Percentiles rank a stretch among this genome's conserved stretches.
These are phyloP conservation scores for Tolypocladium inflatum DNA, from an alignment of 2,329 filamentous ascomycete species.

Conservation along the genomic window DNA sequence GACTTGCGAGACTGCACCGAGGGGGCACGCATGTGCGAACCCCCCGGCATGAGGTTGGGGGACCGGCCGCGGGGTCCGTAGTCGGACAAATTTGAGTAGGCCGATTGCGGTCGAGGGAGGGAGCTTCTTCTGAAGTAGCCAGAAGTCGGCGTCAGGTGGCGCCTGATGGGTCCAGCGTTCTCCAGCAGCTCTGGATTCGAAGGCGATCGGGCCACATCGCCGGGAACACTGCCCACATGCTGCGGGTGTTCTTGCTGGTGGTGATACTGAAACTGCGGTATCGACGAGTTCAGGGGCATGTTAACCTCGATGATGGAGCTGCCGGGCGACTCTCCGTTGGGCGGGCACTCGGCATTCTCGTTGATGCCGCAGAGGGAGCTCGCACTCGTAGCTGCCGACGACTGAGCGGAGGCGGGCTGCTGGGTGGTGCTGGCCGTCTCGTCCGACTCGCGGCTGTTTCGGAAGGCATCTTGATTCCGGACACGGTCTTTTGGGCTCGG, in stretches of 20 bases:
- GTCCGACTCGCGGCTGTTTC: constrained; percentile 45
- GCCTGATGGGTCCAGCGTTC: constrained; percentile 40
- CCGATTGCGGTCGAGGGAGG: constrained; percentile 61
- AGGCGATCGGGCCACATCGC: constrained; percentile 31
- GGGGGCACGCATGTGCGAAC: constrained; percentile 34
- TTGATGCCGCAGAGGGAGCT: constrained; percentile 45
- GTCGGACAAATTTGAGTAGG: constrained; percentile 69
- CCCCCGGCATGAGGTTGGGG: constrained; percentile 33
- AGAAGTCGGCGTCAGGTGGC: constrained; percentile 52
- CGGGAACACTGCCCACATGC: constrained; percentile 31
- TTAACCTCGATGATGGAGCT: constrained; percentile 41
- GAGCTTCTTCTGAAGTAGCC: constrained; percentile 46
- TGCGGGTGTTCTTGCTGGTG: constrained; percentile 41
- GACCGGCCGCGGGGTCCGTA: constrained; percentile 54
- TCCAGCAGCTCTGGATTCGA: constrained; percentile 46
- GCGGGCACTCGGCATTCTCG: constrained; percentile 35
- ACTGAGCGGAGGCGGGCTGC: constrained; percentile 37
- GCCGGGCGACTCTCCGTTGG: constrained; percentile 35
- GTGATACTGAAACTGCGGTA: constrained; percentile 54
- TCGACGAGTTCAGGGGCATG: constrained; percentile 29
- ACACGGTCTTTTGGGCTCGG: constrained; percentile 20
- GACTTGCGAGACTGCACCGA: constrained; percentile 44
- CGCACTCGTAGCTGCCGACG: constrained; percentile 45
- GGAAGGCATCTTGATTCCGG: constrained; percentile 26
- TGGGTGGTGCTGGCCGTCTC: constrained; percentile 39